Conservation (phyloP, 305 asterid species). For the Rubia peregrina region DNA sequence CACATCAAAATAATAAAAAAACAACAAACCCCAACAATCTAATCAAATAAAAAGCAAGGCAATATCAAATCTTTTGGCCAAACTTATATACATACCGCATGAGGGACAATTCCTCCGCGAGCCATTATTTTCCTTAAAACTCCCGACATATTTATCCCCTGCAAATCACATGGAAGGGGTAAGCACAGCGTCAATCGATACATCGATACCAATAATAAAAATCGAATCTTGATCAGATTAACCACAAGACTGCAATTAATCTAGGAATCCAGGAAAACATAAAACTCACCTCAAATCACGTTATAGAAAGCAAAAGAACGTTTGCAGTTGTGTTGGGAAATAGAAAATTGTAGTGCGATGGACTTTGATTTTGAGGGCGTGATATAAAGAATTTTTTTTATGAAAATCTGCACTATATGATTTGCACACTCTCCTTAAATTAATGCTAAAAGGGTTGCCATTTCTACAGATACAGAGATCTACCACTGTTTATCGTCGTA, state of each 20-base stretch:
- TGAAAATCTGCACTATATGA: too few species aligned
- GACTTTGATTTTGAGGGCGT: not conserved
- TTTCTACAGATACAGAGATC: too few species aligned
- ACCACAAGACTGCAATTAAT: not conserved
- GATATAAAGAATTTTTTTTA: not conserved
- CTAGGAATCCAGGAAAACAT: not conserved
- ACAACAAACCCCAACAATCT: too few species aligned
- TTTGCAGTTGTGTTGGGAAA: not conserved
- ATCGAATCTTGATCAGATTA: slow-evolving; percentile 2
- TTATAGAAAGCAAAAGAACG: not conserved
- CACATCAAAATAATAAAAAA: not conserved
- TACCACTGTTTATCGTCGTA: too few species aligned
- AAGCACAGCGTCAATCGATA: not conserved
- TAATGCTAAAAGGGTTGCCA: too few species aligned
- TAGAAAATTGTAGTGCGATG: not conserved
- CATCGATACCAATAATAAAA: not conserved
- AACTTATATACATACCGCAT: slow-evolving; percentile 17
- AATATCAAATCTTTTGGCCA: not conserved
- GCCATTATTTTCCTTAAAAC: slow-evolving; percentile 22
- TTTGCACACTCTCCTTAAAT: too few species aligned
- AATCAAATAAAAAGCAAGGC: not conserved
- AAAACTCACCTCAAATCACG: not conserved
- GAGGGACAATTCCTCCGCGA: slow-evolving; percentile 16
- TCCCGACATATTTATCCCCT: slow-evolving; percentile 24
- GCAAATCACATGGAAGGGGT: not conserved